phyloP scores from a whole-genome alignment of 129 eudicot genomes.

The Tagetes patula region DNA sequence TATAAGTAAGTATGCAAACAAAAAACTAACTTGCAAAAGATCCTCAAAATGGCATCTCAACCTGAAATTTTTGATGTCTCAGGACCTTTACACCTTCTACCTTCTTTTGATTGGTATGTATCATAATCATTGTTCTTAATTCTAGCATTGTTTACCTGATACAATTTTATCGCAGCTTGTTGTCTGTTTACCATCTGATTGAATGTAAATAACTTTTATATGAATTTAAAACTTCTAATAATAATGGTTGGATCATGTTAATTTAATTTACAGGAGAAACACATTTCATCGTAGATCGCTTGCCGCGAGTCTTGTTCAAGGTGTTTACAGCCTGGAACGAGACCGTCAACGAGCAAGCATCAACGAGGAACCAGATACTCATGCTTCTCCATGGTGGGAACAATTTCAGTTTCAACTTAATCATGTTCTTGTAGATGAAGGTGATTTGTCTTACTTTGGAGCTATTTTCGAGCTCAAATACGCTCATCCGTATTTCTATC shows the following conservation, averaged over 20 bases:
- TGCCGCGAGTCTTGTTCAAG: conserved; percentile 67
- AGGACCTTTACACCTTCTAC: conserved; percentile 32
- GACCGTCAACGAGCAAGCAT: conserved; percentile 54
- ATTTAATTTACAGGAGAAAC: conserved; percentile 45
- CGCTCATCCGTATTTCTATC: conserved; percentile 16
- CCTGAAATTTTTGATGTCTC: conserved; percentile 28
- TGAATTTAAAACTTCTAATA: too few species aligned
- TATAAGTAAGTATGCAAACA: not conserved
- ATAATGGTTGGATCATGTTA: too few species aligned
- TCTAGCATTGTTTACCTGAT: not conserved
- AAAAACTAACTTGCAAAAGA: conserved; percentile 13
- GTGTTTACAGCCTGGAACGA: conserved; percentile 57
- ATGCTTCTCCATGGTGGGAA: conserved; percentile 82
- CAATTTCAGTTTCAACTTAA: conserved; percentile 51
- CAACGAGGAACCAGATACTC: conserved; percentile 33
- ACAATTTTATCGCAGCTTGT: not conserved
- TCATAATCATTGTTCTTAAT: not conserved
- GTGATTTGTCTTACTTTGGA: conserved; percentile 55
- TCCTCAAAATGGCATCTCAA: conserved; percentile 22
- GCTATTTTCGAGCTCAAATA: conserved; percentile 57
- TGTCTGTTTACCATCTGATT: too few species aligned
- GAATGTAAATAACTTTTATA: too few species aligned
- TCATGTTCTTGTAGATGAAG: conserved; percentile 44
- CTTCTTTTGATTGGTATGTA: conserved; percentile 32
- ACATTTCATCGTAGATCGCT: conserved; percentile 58